These are phyloP conservation scores for Nigrospora osmanthi DNA, from an alignment of 2,329 filamentous ascomycete species.

Conservation along the genomic window DNA sequence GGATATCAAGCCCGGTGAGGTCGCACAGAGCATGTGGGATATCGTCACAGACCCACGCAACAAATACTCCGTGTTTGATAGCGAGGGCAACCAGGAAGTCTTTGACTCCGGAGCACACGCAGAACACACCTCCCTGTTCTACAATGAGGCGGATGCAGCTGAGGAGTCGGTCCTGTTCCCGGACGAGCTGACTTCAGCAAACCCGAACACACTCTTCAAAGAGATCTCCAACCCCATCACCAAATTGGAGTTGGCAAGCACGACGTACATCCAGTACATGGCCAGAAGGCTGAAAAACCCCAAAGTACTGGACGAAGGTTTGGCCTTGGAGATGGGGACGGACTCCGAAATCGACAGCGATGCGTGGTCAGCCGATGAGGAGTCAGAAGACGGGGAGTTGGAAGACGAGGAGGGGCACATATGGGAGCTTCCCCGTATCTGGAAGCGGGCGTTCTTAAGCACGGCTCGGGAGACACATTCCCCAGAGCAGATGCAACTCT, in stretches of 20 bases:
- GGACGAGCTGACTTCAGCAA: slow-evolving; percentile 10
- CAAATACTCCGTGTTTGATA: slow-evolving; percentile 2
- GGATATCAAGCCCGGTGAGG: background rate
- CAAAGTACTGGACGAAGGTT: background rate
- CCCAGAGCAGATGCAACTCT: slow-evolving; percentile 5
- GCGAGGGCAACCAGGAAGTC: background rate
- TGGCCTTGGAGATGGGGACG: background rate
- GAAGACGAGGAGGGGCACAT: slow-evolving; percentile 4
- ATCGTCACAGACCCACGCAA: slow-evolving; percentile 6
- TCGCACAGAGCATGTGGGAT: background rate
- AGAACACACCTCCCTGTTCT: slow-evolving; percentile 9
- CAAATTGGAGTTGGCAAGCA: slow-evolving; percentile 10
- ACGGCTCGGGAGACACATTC: slow-evolving; percentile 2
- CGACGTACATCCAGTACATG: slow-evolving; percentile 9
- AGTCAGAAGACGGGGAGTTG: background rate
- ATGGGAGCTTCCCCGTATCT: slow-evolving; percentile 9
- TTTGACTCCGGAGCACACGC: background rate
- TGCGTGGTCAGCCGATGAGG: slow-evolving; percentile 1
- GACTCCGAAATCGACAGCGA: background rate
- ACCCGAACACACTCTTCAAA: slow-evolving; percentile 14
- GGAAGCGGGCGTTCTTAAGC: background rate
- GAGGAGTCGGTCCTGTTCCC: slow-evolving; percentile 18
- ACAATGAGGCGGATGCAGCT: slow-evolving; percentile 17
- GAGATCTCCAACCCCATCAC: slow-evolving; percentile 18
- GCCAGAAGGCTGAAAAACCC: slow-evolving; percentile 1